phyloP scores from a whole-genome alignment of 2,329 filamentous ascomycete species.

The Penicillium sp. region DNA sequence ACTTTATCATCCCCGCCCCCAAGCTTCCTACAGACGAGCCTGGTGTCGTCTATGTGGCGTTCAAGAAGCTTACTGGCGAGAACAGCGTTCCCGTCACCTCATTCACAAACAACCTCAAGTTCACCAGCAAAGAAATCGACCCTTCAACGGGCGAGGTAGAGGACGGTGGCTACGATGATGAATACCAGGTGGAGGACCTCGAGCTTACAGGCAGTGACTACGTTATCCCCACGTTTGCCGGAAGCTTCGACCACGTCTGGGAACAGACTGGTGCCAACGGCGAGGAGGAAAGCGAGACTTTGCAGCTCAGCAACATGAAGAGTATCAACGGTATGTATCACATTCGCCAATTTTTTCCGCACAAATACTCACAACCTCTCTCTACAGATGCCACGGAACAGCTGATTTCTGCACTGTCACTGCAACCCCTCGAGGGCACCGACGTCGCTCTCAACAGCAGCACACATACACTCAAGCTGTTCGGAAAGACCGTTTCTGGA shows the following conservation, averaged over 20 bases:
- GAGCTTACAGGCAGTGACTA: slow-evolving; percentile 92
- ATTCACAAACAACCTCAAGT: slow-evolving; percentile 93
- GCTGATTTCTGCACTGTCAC: slow-evolving; percentile 78
- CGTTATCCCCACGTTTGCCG: slow-evolving; percentile 87
- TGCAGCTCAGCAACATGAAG: slow-evolving; percentile 85
- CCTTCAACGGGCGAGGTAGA: slow-evolving; percentile 91
- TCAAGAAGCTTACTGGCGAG: slow-evolving; percentile 79
- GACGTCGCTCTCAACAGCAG: slow-evolving; percentile 85
- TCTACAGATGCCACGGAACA: slow-evolving; percentile 83
- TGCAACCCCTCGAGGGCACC: slow-evolving; percentile 92
- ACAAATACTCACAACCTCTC: slow-evolving; percentile 25
- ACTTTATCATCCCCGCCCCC: slow-evolving; percentile 89
- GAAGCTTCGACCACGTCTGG: slow-evolving; percentile 95
- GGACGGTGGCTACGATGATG: slow-evolving; percentile 90
- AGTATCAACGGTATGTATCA: slow-evolving; percentile 77
- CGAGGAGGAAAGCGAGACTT: slow-evolving; percentile 86
- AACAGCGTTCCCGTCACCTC: slow-evolving; percentile 73
- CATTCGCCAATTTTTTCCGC: slow-evolving; percentile 3
- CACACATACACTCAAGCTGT: slow-evolving; percentile 91
- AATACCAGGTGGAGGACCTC: slow-evolving; percentile 94
- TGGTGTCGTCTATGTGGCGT: slow-evolving; percentile 92
- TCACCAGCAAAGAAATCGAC: slow-evolving; percentile 97
- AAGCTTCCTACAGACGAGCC: slow-evolving; percentile 82
- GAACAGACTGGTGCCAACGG: slow-evolving; percentile 87
- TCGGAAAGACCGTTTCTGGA: slow-evolving; percentile 91